Evolutionary conservation across 805 yeast species (phyloP), one percentile per base, ranked within the genome.

Genomic region (Candida methanosorbosa): DNA sequence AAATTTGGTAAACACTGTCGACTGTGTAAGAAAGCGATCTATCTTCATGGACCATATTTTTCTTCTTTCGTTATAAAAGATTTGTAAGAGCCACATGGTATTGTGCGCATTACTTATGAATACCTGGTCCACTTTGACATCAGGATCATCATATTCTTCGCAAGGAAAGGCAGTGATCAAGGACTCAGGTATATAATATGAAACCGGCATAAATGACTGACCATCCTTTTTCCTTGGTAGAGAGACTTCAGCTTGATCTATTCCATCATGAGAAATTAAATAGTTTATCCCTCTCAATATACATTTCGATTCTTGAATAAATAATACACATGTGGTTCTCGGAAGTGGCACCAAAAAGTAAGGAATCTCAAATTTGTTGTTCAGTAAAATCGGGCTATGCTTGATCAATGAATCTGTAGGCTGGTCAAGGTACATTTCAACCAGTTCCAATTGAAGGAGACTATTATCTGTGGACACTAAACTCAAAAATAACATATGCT

Each of bases 331-430:
- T 18, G 40, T 43, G 1, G 58, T 48, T 1, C 44, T 37, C 20
- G 30, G 32, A 4, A 56, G 37, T 2, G 61, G 49, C 12, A 56
- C 33, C 30, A 54, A 26, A 26, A 46, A 47, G 14, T 42, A 32
- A 1, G 64, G 64, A 1, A 55, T 25, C 18, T 48, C 53, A 36
- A 54, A 52, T 9, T 44, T 38, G 22, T 44, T 49, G n/a, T 49
- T 42, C 4, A 54, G 21, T 14, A 40, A 33, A 1, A 30, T 32
- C 5, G 43, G 38, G 11, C 30, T 27, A 27, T 40, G 39, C 15
- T 30, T 35, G 7, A 18, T 30, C 12, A 42, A 18, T 5, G 32
- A 12, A 7, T 26, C 36, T 18, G 32, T 38, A 4, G 14, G 9
- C 11, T 9, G 9, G 4, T 22, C 12, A 9, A 41, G 13, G 38